phyloP scores from a whole-genome alignment of 164 flowering plant species.

The Tetrastigma voinierianum region DNA sequence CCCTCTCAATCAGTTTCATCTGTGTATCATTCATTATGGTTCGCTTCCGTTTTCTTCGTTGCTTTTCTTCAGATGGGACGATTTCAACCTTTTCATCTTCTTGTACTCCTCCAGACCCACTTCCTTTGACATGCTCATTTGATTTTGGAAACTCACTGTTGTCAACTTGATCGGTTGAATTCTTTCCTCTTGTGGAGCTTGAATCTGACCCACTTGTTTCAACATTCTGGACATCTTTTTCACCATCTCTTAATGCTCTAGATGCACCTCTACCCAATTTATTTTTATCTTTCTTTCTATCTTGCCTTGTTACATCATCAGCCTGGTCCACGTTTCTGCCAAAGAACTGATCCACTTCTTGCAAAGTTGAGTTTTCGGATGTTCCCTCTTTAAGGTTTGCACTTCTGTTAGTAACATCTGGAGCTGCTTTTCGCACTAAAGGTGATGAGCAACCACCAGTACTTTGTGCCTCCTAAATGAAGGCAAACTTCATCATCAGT shows the following conservation, averaged over 20 bases:
- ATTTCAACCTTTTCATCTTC: conserved; percentile 53
- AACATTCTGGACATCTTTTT: conserved; percentile 45
- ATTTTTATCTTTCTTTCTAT: conserved; percentile 25
- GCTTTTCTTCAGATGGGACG: conserved; percentile 55
- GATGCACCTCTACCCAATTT: conserved; percentile 22
- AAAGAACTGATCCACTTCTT: conserved; percentile 31
- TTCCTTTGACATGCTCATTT: conserved; percentile 31
- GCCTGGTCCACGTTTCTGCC: conserved; percentile 22
- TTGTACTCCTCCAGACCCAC: conserved; percentile 30
- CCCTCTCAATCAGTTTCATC: conserved; percentile 65
- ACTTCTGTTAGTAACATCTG: conserved; percentile 24
- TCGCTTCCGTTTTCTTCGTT: conserved; percentile 75
- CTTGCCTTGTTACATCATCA: conserved; percentile 23
- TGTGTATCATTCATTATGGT: conserved; percentile 88
- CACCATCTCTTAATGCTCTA: conserved; percentile 37
- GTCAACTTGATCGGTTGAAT: conserved; percentile 35
- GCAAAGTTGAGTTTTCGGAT: conserved; percentile 46
- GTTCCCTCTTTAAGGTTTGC: conserved; percentile 44
- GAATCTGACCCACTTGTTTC: conserved; percentile 78
- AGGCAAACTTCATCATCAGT: conserved; percentile 12
- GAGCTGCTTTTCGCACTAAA: conserved; percentile 29
- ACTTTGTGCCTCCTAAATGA: conserved; percentile 52
- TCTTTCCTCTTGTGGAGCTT: conserved; percentile 54
- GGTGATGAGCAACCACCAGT: conserved; percentile 34
- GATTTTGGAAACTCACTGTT: conserved; percentile 32